Evolutionary conservation across 2,329 filamentous ascomycete species (phyloP), one percentile per base, ranked within the genome.

Genomic region (Hirsutella rhossiliensis): DNA sequence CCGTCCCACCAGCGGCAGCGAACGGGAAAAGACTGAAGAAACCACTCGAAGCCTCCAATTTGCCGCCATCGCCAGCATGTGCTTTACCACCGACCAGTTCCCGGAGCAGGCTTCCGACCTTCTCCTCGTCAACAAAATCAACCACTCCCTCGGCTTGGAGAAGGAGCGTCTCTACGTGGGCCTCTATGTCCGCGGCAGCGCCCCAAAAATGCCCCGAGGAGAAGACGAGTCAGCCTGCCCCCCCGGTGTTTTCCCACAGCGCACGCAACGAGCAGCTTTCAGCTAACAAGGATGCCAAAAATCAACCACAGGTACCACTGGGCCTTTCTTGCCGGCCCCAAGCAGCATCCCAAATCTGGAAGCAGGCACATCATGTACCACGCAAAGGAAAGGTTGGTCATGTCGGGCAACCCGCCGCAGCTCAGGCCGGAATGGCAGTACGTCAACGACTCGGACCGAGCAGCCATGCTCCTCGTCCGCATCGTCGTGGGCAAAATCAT

Each of bases 321-420:
- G 62, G 60, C 59, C 11, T 48, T 65, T 15, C 55, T 66, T n/a
- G 48, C 61, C 13, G 62, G 61, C 11, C 62, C 61, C 8, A 66
- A 66, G 47, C 37, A 38, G 18, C 42, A 45, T n/a, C 36, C 31
- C 13, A 40, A 20, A 17, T 43, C 27, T n/a, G 41, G n/a, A 53
- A 63, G 40, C 37, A 38, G 50, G 37, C 56, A 54, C 18, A 60
- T 58, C 47, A 44, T 48, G 38, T 44, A 48, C 29, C 62, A 66
- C 30, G 58, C 57, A 11, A 63, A 61, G 46, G 53, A 65, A 43
- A 43, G 43, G 20, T 38, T 49, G n/a, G 32, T 42, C 47, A 8
- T 41, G 23, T 38, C 38, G 15, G 44, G 44, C 18, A 37, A 44
- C 30, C 43, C 47, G 15, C 47, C 43, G 4, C 43, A 41, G 32